A percentile compares a stretch with the other conserved stretches of the same genome.
phyloP scores from a whole-genome alignment of 1,139 yeast genomes.

The Yamadazyma sp. region DNA sequence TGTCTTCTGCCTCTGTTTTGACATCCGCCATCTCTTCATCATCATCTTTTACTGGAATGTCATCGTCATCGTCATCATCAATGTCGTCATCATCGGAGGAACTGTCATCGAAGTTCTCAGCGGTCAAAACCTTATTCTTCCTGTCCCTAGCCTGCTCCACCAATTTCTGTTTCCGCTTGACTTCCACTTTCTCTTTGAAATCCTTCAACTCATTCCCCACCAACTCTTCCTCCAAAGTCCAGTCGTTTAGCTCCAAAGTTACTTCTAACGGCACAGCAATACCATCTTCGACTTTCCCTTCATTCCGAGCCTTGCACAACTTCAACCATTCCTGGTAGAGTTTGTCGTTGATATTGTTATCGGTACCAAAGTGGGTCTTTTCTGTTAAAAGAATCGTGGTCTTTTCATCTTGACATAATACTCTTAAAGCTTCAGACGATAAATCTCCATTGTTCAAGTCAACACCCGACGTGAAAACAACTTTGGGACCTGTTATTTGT shows the following conservation, averaged over 20 bases:
- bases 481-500: slow-evolving; percentile 67
- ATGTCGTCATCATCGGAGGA: slow-evolving; percentile 39
- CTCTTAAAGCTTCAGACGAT: slow-evolving; percentile 56
- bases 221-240: slow-evolving; percentile 50
- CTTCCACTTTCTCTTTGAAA: slow-evolving; percentile 47
- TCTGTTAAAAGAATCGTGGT: slow-evolving; percentile 78
- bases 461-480: slow-evolving; percentile 77
- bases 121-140: slow-evolving; percentile 53
- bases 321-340: slow-evolving; percentile 61
- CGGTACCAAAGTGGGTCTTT: slow-evolving; percentile 35
- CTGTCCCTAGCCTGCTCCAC: slow-evolving; percentile 56
- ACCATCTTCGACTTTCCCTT: slow-evolving; percentile 54
- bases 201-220: slow-evolving; percentile 49
- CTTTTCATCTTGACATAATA: slow-evolving; percentile 61
- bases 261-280: slow-evolving; percentile 54
- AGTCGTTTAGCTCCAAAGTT: slow-evolving; percentile 28
- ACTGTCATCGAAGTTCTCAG: slow-evolving; percentile 36
- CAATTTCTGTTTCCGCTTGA: slow-evolving; percentile 45
- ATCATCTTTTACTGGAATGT: slow-evolving; percentile 2
- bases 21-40: slow-evolving; percentile 4
- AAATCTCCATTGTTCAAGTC: slow-evolving; percentile 67
- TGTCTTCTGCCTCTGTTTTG: slow-evolving; percentile 11
- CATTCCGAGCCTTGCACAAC: slow-evolving; percentile 35
- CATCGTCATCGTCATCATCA: slow-evolving; percentile 21
- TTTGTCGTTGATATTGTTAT: slow-evolving; percentile 28